Base-by-base conservation (phyloP, 306 rosid species). In the Myrica gale region DNA sequence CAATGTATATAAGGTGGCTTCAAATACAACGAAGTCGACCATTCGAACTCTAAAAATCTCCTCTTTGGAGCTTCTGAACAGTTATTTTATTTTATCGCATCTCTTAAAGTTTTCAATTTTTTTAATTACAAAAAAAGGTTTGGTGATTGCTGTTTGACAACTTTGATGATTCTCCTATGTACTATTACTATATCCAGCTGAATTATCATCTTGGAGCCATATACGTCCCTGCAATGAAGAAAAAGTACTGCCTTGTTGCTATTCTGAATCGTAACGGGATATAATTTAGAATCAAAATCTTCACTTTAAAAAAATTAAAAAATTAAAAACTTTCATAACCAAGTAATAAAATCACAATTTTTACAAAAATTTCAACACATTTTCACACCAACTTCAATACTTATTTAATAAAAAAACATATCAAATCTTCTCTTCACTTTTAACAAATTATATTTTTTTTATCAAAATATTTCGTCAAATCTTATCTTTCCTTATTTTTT, bases 1-100 rank as follows among this genome's bases (percentile, higher is more conserved):
- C 84, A 68, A 77, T 84, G 68, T 63, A 55, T 84, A 88, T 85
- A 88, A 83, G 84, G 80, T 79, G 89, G 84, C 76, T 39, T 71
- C 9, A 71, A 68, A 65, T 79, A 65, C 78, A 71, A 72, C 69
- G 50, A 76, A 78, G 56, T 61, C 51, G 77, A 77, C 79, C 75
- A 69, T 81, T 79, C 54, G 15, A 48, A 78, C 68, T 72, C 74
- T 45, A 56, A 66, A 50, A 23, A 21, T 71, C 12, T 71, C 42
- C 75, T 51, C n/a, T 48, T 55, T 78, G 42, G 44, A 9, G 20
- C 61, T 47, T 67, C 51, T 51, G 32, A 68, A 78, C 54, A 76
- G 76, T 71, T 72, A 78, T 74, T 68, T 56, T 50, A 43, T 46
- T 61, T 73, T 72, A 0, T 72, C 61, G 21, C 5, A 15, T 32